Percentiles rank a stretch among this genome's conserved stretches.
phyloP scores from a whole-genome alignment of 805 yeast species.

The Sporopachydermia lactativora region DNA sequence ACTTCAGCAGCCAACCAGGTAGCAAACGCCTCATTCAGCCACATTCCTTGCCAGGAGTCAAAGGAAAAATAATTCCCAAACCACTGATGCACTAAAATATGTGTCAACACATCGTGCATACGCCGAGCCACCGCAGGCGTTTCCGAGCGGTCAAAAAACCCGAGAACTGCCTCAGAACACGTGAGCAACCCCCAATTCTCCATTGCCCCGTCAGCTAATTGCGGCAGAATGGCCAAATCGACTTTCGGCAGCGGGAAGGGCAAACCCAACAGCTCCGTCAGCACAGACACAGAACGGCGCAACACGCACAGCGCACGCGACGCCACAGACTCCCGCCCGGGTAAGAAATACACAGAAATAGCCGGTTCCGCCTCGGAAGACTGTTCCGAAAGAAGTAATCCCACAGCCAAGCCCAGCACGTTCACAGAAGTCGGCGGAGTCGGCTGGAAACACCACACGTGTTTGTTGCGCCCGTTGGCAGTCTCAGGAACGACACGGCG shows the following conservation, averaged over 20 bases:
- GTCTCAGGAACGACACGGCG: slow-evolving; percentile 11
- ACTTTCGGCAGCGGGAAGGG: slow-evolving; percentile 47
- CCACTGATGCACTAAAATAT: slow-evolving; percentile 74
- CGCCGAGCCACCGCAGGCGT: slow-evolving; percentile 9
- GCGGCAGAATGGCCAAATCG: slow-evolving; percentile 58
- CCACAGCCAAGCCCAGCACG: slow-evolving; percentile 52
- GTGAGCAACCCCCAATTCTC: slow-evolving; percentile 67
- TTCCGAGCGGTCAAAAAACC: slow-evolving; percentile 37
- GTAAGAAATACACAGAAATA: slow-evolving; percentile 38
- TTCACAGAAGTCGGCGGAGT: slow-evolving; percentile 52
- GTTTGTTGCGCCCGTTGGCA: slow-evolving; percentile 17
- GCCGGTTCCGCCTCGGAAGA: slow-evolving; percentile 25
- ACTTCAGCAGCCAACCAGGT: slow-evolving; percentile 41
- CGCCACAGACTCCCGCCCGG: slow-evolving; percentile 35
- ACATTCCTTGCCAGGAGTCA: slow-evolving; percentile 51
- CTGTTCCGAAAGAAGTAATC: slow-evolving; percentile 46
- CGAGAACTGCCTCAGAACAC: slow-evolving; percentile 7
- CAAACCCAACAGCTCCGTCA: slow-evolving; percentile 30
- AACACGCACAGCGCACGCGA: slow-evolving; percentile 36
- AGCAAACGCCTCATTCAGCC: slow-evolving; percentile 73
- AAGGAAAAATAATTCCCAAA: slow-evolving; percentile 56
- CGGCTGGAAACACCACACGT: slow-evolving; percentile 29
- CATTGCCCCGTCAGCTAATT: slow-evolving; percentile 65
- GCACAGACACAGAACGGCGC: slow-evolving; percentile 30
- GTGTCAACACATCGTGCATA: slow-evolving; percentile 39